phyloP scores from a whole-genome alignment of 164 flowering plant genomes.

The Cinnamomum micranthum region DNA sequence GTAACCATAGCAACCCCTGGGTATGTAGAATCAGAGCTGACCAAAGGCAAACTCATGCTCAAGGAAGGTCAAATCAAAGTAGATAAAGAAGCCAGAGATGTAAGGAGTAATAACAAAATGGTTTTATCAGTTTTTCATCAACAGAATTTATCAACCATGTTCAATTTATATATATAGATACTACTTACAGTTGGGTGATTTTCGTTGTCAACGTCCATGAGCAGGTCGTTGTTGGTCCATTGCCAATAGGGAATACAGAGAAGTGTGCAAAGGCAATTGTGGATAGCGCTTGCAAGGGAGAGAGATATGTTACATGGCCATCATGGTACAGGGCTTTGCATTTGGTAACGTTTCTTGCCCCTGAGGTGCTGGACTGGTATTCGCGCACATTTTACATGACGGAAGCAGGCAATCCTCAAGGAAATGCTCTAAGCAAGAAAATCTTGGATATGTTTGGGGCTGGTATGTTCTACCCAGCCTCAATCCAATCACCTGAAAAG shows the following conservation, averaged over 20 bases:
- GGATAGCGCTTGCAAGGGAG: constrained; percentile 40
- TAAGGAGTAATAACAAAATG: constrained; percentile 18
- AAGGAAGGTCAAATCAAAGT: constrained; percentile 31
- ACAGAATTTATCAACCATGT: neutral
- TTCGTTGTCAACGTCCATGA: neutral
- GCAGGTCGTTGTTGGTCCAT: constrained; percentile 27
- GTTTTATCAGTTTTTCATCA: neutral
- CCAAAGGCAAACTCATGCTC: constrained; percentile 37
- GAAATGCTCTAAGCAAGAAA: constrained; percentile 23
- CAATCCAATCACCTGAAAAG: neutral
- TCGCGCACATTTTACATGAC: constrained; percentile 14
- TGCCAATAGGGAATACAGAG: constrained; percentile 28
- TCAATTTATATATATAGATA: neutral
- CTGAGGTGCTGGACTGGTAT: constrained; percentile 38
- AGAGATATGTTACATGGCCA: constrained; percentile 36
- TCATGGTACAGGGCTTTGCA: constrained; percentile 16
- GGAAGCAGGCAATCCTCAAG: constrained; percentile 7
- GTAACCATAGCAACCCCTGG: constrained; percentile 64
- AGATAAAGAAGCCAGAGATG: constrained; percentile 44
- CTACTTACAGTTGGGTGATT: neutral
- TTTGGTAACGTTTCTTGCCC: constrained; percentile 21
- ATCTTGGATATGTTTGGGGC: constrained; percentile 15
- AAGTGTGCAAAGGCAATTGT: constrained; percentile 44
- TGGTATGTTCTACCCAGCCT: neutral
- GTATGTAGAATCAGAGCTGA: constrained; percentile 47